Evolutionary conservation across 2,329 filamentous ascomycete species (phyloP), one percentile per base, ranked within the genome.

Genomic region (Penicillium sp.): DNA sequence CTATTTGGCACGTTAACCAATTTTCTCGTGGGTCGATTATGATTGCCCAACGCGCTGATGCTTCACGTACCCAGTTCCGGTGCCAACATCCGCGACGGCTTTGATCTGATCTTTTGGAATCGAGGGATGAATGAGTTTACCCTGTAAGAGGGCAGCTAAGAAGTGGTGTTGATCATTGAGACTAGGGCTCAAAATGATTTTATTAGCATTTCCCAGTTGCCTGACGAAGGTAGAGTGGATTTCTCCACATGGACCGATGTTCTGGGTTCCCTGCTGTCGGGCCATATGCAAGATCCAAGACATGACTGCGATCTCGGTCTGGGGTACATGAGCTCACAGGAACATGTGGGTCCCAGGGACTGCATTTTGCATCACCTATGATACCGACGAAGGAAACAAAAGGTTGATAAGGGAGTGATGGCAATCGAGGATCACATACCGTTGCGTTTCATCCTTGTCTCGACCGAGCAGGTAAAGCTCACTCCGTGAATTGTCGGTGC

Each of bases 31-130:
- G 5, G 24, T 28, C 24, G 10, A 28, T 28, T 28, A 28, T 28
- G 10, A 28, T n/a, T n/a, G n/a, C n/a, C n/a, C n/a, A 28, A 10
- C 24, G 24, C 13, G 9, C 31, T 4, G 7, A 7, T 24, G 19
- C 16, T 19, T 13, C 19, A 55, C 51, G 18, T 60, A 69, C 67
- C 68, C 68, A 3, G 67, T 71, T 4, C 67, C 68, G n/a, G 67
- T 68, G 3, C 58, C 68, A 7, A 68, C 18, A 33, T 70, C 68
- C 9, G 67, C 67, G 9, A 71, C 44, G 3, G 57, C 28, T 1
- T 50, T 52, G 10, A 69, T 40, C 1, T 52, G 39, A 4, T 55
- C 54, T 10, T 36, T 50, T 0, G 65, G 55, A 18, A 70, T 70
- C 1, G 63, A 68, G 3, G 68, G 56, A 34, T 70, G 64, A 14